These are phyloP conservation scores for Pseudogymnoascus destructans DNA, from an alignment of 2,329 filamentous ascomycete genomes.

Conservation along the genomic window DNA sequence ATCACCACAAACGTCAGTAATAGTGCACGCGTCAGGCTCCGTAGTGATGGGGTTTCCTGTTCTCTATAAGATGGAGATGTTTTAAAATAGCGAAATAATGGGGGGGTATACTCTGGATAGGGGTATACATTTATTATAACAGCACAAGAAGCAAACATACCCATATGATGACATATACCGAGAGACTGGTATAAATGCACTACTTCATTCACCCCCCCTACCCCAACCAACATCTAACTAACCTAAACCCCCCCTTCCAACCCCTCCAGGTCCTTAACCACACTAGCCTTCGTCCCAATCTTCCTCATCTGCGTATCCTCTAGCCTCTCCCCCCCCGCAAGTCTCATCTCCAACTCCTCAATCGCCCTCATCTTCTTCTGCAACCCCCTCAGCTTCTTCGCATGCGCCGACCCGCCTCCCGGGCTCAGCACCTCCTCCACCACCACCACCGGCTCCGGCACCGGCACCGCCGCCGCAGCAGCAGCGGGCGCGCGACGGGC, in stretches of 20 bases:
- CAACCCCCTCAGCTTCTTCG: slow-evolving; percentile 88
- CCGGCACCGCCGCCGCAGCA: slow-evolving; percentile 37
- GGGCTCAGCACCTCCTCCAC: slow-evolving; percentile 41
- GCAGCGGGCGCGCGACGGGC: slow-evolving; percentile 21
- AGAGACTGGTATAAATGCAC: neutral
- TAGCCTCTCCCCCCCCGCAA: slow-evolving; percentile 86
- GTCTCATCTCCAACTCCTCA: slow-evolving; percentile 94
- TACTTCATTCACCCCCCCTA: neutral
- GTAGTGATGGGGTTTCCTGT: neutral
- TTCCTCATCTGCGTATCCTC: slow-evolving; percentile 99
- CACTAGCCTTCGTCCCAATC: slow-evolving; percentile 75
- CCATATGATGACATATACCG: neutral
- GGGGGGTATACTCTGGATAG: neutral
- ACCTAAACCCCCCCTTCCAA: slow-evolving; percentile 16
- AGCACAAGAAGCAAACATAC: neutral
- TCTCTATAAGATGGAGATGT: neutral
- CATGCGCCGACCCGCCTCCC: slow-evolving; percentile 52
- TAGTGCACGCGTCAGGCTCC: neutral
- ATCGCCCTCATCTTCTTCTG: slow-evolving; percentile 97
- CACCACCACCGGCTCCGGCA: slow-evolving; percentile 27
- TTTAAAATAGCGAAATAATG: neutral
- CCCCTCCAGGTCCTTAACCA: slow-evolving; percentile 69
- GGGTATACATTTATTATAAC: neutral
- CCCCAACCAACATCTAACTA: neutral
- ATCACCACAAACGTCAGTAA: neutral